These are phyloP conservation scores for Fraxinus anomala DNA, from an alignment of 257 asterid genomes.

Conservation along the genomic window DNA sequence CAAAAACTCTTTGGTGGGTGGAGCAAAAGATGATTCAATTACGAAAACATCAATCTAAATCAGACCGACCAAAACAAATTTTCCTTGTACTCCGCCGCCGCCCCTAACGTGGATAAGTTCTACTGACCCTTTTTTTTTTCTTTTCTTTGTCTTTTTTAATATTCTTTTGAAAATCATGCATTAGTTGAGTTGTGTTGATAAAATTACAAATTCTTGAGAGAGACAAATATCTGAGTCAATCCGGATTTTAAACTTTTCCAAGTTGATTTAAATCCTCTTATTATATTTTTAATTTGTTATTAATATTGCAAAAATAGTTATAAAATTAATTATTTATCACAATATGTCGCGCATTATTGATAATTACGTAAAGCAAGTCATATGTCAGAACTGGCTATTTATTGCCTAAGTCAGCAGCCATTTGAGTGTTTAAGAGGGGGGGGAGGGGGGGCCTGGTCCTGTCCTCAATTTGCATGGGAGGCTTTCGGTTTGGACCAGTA, in stretches of 20 bases:
- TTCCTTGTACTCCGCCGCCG: conserved; percentile 42
- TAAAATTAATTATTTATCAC: not conserved
- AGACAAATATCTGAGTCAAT: not conserved
- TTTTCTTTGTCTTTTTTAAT: not conserved
- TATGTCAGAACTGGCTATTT: not conserved
- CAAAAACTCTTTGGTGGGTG: not conserved
- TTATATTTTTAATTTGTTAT: not conserved
- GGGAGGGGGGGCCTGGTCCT: not conserved
- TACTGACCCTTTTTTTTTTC: conserved; percentile 14
- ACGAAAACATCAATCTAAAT: conserved; percentile 30
- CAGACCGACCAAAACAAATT: conserved; percentile 35
- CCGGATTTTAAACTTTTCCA: not conserved
- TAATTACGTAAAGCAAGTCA: not conserved
- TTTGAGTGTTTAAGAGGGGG: not conserved
- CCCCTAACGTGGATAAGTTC: conserved; percentile 43
- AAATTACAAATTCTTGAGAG: not conserved
- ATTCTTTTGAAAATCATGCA: conserved; percentile 19
- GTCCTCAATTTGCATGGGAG: not conserved
- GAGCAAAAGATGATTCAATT: conserved; percentile 12
- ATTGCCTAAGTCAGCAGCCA: not conserved
- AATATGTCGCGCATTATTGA: not conserved
- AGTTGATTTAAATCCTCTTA: not conserved
- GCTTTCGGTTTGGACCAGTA: not conserved
- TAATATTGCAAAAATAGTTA: not conserved
- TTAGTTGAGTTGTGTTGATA: not conserved